Percentiles rank a stretch among this genome's conserved stretches.
Evolutionary conservation across 768 basidiomycete genomes (phyloP).

Genomic region (Tylopilus rubrobrunneus): DNA sequence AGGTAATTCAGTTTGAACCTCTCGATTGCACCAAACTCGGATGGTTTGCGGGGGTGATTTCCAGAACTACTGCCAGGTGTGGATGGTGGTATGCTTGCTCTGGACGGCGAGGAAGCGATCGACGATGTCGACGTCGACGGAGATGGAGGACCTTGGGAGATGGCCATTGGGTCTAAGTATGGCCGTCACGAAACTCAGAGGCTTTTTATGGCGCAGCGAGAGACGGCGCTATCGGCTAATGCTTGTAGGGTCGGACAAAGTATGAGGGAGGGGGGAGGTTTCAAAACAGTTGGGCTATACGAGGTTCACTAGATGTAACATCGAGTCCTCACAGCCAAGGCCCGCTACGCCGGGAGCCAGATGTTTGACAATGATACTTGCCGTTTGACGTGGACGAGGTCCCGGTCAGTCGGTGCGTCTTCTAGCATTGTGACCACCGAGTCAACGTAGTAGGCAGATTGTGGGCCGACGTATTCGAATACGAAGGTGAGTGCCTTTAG

Average conservation of each 20-base stretch:
- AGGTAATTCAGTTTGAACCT: slow-evolving; percentile 82
- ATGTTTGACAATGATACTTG: slow-evolving; percentile 98
- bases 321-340: slow-evolving; percentile 95
- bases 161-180: slow-evolving; percentile 59
- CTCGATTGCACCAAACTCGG: slow-evolving; percentile 84
- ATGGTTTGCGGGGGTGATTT: slow-evolving; percentile 76
- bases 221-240: slow-evolving; percentile 69
- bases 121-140: slow-evolving; percentile 91
- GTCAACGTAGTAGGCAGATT: slow-evolving; percentile 95
- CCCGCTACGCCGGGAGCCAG: slow-evolving; percentile 95
- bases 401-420: slow-evolving; percentile 96
- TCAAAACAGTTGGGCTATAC: slow-evolving; percentile 99
- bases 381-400: slow-evolving; percentile 99
- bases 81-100: slow-evolving; percentile 65
- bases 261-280: slow-evolving; percentile 79
- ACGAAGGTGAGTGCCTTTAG: slow-evolving; percentile 98
- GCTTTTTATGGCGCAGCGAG: slow-evolving; percentile 78
- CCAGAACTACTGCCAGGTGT: slow-evolving; percentile 60
- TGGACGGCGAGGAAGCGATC: slow-evolving; percentile 84
- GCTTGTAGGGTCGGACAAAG: slow-evolving; percentile 60
- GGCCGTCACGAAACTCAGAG: slow-evolving; percentile 70
- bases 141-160: slow-evolving; percentile 78
- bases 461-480: slow-evolving; percentile 97
- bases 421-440: slow-evolving; percentile 98
- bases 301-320: slow-evolving; percentile 96